Evolutionary conservation across 805 yeast genomes (phyloP).

Genomic region (Nakazawaea populi): DNA sequence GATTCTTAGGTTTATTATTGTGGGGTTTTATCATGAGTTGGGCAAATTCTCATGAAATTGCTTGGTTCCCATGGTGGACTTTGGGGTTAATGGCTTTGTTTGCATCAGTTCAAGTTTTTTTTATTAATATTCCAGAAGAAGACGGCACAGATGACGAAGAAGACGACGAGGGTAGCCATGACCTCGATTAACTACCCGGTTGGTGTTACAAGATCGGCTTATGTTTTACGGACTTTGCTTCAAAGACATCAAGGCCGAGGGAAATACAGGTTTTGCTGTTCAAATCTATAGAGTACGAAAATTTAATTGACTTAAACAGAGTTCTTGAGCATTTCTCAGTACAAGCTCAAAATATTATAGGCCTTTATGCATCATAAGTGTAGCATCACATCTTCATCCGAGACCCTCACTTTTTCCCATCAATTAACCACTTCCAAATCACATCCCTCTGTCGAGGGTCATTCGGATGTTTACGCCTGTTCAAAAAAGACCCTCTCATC

Average conservation of each 20-base stretch:
- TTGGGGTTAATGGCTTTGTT: conserved; percentile 5
- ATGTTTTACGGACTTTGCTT: too few relatives aligned
- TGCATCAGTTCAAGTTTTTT: conserved; percentile 6
- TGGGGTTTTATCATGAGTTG: conserved; percentile 38
- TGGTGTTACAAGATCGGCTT: too few relatives aligned
- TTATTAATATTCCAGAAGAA: conserved; percentile 6
- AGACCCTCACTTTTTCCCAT: conserved; percentile 26
- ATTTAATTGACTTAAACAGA: too few relatives aligned
- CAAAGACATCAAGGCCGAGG: too few relatives aligned
- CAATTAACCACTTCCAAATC: conserved; percentile 51
- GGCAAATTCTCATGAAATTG: conserved; percentile 7
- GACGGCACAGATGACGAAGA: background rate
- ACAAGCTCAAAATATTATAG: too few relatives aligned
- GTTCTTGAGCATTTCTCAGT: too few relatives aligned
- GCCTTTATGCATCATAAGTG: background rate
- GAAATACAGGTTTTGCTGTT: background rate
- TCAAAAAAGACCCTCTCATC: conserved; percentile 15
- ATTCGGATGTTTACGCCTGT: conserved; percentile 13
- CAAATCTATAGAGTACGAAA: background rate
- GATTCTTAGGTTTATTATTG: conserved; percentile 49
- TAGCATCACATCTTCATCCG: too few relatives aligned
- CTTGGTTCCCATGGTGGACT: conserved; percentile 13
- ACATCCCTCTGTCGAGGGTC: conserved; percentile 34
- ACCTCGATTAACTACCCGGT: background rate
- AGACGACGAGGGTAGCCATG: background rate